phyloP scores from a whole-genome alignment of 208 protist genomes.

The Wallacemonas sp. region DNA sequence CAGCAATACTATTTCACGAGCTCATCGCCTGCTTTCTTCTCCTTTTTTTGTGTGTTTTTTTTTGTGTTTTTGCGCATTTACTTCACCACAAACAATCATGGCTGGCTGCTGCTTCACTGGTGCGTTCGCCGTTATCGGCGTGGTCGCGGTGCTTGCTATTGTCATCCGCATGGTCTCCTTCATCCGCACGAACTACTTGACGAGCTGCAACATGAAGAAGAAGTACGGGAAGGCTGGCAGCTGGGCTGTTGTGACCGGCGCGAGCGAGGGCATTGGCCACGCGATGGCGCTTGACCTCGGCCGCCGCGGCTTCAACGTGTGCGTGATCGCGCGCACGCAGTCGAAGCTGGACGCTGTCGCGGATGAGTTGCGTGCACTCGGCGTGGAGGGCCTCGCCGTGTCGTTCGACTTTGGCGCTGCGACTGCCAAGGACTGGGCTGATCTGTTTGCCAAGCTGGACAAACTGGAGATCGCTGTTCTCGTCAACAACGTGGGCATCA shows the following conservation, averaged over 20 bases:
- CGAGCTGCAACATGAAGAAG: conserved; percentile 57
- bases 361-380: conserved; percentile 56
- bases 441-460: conserved; percentile 56
- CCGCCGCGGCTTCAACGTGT: conserved; percentile 90
- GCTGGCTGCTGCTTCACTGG: conserved; percentile 8
- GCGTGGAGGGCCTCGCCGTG: conserved; percentile 77
- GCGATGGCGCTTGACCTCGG: conserved; percentile 91
- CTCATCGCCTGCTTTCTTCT: conserved; percentile 1
- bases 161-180: conserved; percentile 53
- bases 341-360: conserved; percentile 85
- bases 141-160: conserved; percentile 26
- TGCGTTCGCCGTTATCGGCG: conserved; percentile 32
- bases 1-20: too few species aligned
- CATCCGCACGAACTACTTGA: conserved; percentile 52
- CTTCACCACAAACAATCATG: conserved; percentile 1
- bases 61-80: too few species aligned
- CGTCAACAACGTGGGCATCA: conserved; percentile 94
- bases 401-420: conserved; percentile 82
- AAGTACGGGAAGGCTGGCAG: conserved; percentile 71
- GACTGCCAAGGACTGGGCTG: conserved; percentile 52
- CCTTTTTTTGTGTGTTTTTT: background rate
- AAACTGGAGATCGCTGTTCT: conserved; percentile 61
- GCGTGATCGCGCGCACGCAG: conserved; percentile 86
- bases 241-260: conserved; percentile 94
- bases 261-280: conserved; percentile 94